Percentiles rank a stretch among this genome's conserved stretches.
phyloP scores from a whole-genome alignment of 2,329 filamentous ascomycete genomes.

The Xylaria digitata region DNA sequence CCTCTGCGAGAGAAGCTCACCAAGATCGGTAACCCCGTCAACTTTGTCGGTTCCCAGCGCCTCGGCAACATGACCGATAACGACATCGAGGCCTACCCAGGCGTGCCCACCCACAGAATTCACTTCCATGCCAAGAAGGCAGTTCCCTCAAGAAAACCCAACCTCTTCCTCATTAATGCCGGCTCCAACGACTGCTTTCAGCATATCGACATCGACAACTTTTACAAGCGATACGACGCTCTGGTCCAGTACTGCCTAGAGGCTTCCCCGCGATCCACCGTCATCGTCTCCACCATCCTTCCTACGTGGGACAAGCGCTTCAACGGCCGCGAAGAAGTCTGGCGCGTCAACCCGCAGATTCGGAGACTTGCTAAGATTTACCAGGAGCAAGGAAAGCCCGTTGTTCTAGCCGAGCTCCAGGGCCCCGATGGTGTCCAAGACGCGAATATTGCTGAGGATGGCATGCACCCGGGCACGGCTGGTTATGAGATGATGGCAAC shows the following conservation, averaged over 20 bases:
- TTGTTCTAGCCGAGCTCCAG: slow-evolving; percentile 51
- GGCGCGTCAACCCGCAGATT: slow-evolving; percentile 49
- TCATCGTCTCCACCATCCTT: slow-evolving; percentile 49
- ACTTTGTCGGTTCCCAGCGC: slow-evolving; percentile 51
- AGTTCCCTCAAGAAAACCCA: slow-evolving; percentile 48
- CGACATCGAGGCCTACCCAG: slow-evolving; percentile 51
- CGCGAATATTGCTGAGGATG: slow-evolving; percentile 46
- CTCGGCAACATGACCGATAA: slow-evolving; percentile 53
- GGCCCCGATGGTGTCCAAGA: slow-evolving; percentile 50
- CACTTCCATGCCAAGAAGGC: slow-evolving; percentile 47
- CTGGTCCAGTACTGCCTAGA: slow-evolving; percentile 49
- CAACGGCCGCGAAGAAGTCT: slow-evolving; percentile 50
- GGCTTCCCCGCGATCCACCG: slow-evolving; percentile 48
- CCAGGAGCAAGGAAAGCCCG: slow-evolving; percentile 45
- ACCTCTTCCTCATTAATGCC: slow-evolving; percentile 52
- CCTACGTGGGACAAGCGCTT: slow-evolving; percentile 50
- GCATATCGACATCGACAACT: slow-evolving; percentile 50
- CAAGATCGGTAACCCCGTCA: slow-evolving; percentile 49
- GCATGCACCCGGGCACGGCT: slow-evolving; percentile 49
- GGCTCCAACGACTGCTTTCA: slow-evolving; percentile 53
- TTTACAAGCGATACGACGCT: slow-evolving; percentile 49
- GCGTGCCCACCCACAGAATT: slow-evolving; percentile 48
- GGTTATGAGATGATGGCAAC: slow-evolving; percentile 52
- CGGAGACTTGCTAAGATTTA: slow-evolving; percentile 49
- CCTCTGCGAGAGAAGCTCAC: slow-evolving; percentile 52